phyloP scores from a whole-genome alignment of 352 stramenopile genomes.

The Pseudoperonospora humuli region DNA sequence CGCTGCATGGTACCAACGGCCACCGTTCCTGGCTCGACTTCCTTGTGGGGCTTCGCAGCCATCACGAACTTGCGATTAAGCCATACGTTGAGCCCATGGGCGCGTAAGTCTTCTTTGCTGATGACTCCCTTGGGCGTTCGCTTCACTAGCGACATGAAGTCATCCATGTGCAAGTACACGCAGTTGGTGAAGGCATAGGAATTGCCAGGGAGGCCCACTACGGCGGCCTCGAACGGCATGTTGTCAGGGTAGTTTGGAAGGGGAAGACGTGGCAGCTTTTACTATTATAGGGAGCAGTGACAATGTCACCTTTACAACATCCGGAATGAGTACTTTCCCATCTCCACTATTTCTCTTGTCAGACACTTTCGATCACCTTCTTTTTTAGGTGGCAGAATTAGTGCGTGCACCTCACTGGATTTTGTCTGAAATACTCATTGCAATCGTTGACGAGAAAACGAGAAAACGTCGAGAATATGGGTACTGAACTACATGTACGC shows the following conservation, averaged over 20 bases:
- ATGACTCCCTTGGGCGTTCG: slow-evolving; percentile 51
- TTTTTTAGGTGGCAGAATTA: too few relatives aligned
- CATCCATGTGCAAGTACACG: slow-evolving; percentile 67
- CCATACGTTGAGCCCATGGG: slow-evolving; percentile 73
- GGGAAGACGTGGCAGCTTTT: too few relatives aligned
- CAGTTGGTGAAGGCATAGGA: slow-evolving; percentile 79
- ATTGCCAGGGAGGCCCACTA: slow-evolving; percentile 67
- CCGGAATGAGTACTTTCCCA: too few relatives aligned
- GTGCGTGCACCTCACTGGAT: too few relatives aligned
- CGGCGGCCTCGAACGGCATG: slow-evolving; percentile 53
- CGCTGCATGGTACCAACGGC: slow-evolving; percentile 74
- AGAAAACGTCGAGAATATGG: too few relatives aligned
- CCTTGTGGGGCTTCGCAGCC: slow-evolving; percentile 62
- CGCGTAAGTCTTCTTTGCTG: slow-evolving; percentile 64
- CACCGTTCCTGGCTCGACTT: slow-evolving; percentile 46
- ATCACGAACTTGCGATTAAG: slow-evolving; percentile 80
- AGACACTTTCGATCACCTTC: too few relatives aligned
- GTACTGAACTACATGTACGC: slow-evolving; percentile 77
- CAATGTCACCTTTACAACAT: too few relatives aligned
- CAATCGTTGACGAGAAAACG: too few relatives aligned
- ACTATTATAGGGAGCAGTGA: too few relatives aligned
- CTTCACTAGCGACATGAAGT: slow-evolving; percentile 64
- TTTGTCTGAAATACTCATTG: too few relatives aligned
- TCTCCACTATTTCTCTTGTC: too few relatives aligned
- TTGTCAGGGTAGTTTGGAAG: background rate